Base-by-base conservation (phyloP, 352 stramenopile genomes). In the Phytopythium chamaehyphon region DNA sequence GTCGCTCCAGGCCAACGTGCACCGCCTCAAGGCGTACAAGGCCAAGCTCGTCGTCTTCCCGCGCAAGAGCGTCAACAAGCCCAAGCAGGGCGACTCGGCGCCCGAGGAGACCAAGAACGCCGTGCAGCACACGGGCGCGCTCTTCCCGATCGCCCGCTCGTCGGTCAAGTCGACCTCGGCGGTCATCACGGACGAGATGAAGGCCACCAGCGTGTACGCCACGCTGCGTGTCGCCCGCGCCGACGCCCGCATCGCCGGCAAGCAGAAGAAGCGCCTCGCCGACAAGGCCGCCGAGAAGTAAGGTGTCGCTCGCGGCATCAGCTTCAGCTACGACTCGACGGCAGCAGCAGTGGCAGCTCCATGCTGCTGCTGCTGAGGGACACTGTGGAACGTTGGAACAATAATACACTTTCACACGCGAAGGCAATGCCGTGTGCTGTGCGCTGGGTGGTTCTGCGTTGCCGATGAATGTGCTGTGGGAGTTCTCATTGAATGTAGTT, bases 1-100 rank as follows among this genome's bases (percentile, higher is more conserved):
- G 73, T 97, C 88, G 57, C 81, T 96, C 47, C 86, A 96, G 73
- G 83, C 88, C 23, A 99, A 99, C 80, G 96, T 99, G 54, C 87
- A 98, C 63, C 95, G 97, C 71, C 90, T 99, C 49, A 98, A 99
- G 83, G 93, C 96, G 57, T 99, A 99, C 96, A 98, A 98, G 83
- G 76, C 80, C 52, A 99, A 98, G 69, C 85, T 99, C 42, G 90
- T 99, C 55, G 83, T 99, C 54, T 99, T 99, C 92, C 96, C 96
- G 58, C 96, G 96, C 82, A 98, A 98, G 79, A 89, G 84, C 74
- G 69, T 93, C 52, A 96, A 93, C 72, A 98, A 97, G 83, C 73
- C 87, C 54, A 98, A 98, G 93, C 87, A 94, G 55, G 94, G 91
- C 59, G 91, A 98, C 80, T 89, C 93, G 47, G 69, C 86, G 26